These are phyloP conservation scores for Citrus sinensis DNA, from an alignment of 345 rosid species.

Conservation along the genomic window DVS_A1.0 CM039163.1:46690001-46690500, in stretches of 20 bases:
- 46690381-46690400: background rate
- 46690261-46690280: background rate
- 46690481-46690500: slow-evolving; percentile 17
- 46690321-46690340: background rate
- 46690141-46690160: background rate
- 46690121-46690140: too few relatives aligned
- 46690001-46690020: background rate
- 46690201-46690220: background rate
- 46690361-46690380: background rate
- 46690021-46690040: background rate
- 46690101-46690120: background rate
- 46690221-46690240: background rate
- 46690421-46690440: background rate
- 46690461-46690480: background rate
- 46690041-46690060: background rate
- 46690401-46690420: background rate
- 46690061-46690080: background rate
- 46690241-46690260: background rate
- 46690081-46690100: background rate
- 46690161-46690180: background rate
- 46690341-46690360: background rate
- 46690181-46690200: background rate
- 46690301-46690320: background rate
- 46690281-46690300: background rate
- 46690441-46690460: slow-evolving; percentile 5